These are phyloP conservation scores for Fraxinus greggii DNA, from an alignment of 305 asterid species.

Conservation along the genomic window DNA sequence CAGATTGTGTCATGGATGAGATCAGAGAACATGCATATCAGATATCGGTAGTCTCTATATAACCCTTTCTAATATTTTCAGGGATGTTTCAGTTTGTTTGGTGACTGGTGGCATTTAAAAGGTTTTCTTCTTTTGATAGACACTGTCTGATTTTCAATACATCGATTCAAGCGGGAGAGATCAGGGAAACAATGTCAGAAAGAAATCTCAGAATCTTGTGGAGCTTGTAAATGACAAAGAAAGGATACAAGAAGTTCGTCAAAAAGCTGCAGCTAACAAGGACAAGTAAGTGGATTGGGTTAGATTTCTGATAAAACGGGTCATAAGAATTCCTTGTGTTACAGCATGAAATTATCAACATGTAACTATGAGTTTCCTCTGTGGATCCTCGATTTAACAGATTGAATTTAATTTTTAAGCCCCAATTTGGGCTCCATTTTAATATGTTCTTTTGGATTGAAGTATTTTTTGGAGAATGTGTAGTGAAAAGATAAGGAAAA, in stretches of 20 bases:
- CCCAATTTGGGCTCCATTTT: too few relatives aligned
- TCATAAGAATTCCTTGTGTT: conserved; percentile 8
- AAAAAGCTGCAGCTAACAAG: conserved; percentile 78
- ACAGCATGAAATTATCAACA: not conserved
- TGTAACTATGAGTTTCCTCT: not conserved
- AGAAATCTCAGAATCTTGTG: conserved; percentile 87
- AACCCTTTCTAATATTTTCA: conserved; percentile 15
- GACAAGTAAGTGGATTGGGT: conserved; percentile 63
- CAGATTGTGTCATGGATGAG: conserved; percentile 92
- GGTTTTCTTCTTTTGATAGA: conserved; percentile 43
- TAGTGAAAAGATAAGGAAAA: too few relatives aligned
- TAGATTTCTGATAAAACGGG: conserved; percentile 17
- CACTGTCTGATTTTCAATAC: conserved; percentile 86
- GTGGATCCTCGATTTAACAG: not conserved
- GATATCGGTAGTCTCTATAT: conserved; percentile 65
- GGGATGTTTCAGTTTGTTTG: not conserved
- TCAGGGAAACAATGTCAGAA: conserved; percentile 89
- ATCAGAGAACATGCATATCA: conserved; percentile 94
- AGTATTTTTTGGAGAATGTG: too few relatives aligned
- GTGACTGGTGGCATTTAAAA: conserved; percentile 16
- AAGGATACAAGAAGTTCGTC: conserved; percentile 85
- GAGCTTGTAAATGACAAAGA: conserved; percentile 91
- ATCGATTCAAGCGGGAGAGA: conserved; percentile 88
- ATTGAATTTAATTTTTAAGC: not conserved
- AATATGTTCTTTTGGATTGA: too few relatives aligned